A percentile compares a stretch with the other conserved stretches of the same genome.
Conservation (phyloP, 148 eudicot species). For the Persicaria maculosa region DNA sequence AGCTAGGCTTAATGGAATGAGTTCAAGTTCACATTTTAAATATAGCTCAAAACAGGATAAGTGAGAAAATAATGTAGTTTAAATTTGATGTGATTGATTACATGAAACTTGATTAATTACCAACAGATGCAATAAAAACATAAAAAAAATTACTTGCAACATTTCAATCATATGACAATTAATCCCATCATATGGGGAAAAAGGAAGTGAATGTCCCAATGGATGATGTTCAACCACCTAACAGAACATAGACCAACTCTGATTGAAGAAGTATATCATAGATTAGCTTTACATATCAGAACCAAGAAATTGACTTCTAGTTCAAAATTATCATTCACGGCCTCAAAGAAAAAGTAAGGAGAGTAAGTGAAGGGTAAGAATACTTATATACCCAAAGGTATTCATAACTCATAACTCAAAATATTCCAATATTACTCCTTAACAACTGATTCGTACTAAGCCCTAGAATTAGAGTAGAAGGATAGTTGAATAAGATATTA, state of each 20-base stretch:
- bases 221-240: not conserved
- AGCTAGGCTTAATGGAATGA: not conserved
- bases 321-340: not conserved
- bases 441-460: not conserved
- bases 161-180: not conserved
- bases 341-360: not conserved
- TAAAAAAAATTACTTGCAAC: not conserved
- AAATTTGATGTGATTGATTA: not conserved
- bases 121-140: not conserved
- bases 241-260: not conserved
- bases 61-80: too few relatives aligned
- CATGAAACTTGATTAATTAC: not conserved
- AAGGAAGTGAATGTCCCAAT: not conserved
- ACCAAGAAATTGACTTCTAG: not conserved
- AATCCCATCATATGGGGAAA: not conserved
- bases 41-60: not conserved
- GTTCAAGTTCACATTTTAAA: not conserved
- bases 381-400: not conserved
- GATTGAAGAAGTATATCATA: not conserved
- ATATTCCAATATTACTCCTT: not conserved
- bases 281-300: not conserved
- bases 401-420: not conserved
- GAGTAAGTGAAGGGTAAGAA: not conserved
- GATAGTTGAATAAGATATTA: not conserved
- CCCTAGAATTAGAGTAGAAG: not conserved